These are phyloP conservation scores for Candida nanaspora DNA, from an alignment of 805 yeast species.

Conservation along the genomic window DNA sequence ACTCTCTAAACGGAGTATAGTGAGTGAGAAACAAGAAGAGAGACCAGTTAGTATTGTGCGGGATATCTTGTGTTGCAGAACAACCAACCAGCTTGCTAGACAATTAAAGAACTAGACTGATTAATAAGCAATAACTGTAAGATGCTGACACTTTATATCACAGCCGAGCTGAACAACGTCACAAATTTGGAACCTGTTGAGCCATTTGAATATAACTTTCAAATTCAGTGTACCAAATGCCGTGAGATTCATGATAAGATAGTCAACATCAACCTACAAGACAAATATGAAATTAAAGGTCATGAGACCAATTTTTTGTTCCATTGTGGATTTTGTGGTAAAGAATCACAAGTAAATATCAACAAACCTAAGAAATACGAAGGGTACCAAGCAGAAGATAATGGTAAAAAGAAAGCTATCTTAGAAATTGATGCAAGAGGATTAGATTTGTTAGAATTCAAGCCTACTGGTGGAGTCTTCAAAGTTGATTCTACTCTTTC, in stretches of 20 bases:
- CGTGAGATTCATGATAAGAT: constrained; percentile 70
- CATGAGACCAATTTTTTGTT: constrained; percentile 70
- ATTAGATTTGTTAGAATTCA: constrained; percentile 59
- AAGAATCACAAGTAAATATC: constrained; percentile 17
- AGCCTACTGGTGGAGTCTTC: constrained; percentile 54
- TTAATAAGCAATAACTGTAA: too few species aligned
- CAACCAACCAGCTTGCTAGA: too few species aligned
- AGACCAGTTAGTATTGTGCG: too few species aligned
- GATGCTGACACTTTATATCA: constrained; percentile 16
- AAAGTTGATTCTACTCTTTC: constrained; percentile 46
- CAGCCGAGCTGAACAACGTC: constrained; percentile 30
- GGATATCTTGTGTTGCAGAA: too few species aligned
- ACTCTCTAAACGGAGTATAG: too few species aligned
- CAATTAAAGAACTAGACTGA: too few species aligned
- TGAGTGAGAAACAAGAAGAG: too few species aligned
- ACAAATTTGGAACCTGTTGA: constrained; percentile 47
- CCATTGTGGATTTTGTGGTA: constrained; percentile 27
- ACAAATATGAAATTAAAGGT: constrained; percentile 65
- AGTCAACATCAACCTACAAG: constrained; percentile 61
- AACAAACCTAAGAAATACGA: constrained; percentile 15
- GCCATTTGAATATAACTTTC: constrained; percentile 75
- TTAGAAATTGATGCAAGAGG: constrained; percentile 84
- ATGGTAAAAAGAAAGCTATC: constrained; percentile 37
- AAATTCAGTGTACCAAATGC: constrained; percentile 70
- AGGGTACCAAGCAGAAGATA: constrained; percentile 31